A percentile compares a stretch with the other conserved stretches of the same genome.
These are phyloP conservation scores for Coemansia sp. DNA, from an alignment of 192 early-diverging fungal genomes.

Conservation along the genomic window DNA sequence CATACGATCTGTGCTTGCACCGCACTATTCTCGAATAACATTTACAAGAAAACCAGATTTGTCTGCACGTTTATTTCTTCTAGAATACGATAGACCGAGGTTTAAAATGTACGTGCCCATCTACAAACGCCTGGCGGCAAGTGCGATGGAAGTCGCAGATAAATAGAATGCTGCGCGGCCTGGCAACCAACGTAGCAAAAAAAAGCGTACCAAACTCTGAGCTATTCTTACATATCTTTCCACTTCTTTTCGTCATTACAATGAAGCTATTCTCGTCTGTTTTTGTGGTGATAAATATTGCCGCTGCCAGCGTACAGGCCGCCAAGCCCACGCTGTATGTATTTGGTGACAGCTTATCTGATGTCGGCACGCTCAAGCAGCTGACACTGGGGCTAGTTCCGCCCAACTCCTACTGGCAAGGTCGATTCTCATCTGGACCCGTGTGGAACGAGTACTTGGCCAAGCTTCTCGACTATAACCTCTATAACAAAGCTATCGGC, in stretches of 20 bases:
- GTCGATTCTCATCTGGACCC: conserved; percentile 34
- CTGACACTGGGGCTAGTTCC: conserved; percentile 32
- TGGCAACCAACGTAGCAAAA: too few relatives aligned
- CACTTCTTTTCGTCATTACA: neutral
- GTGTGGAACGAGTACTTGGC: conserved; percentile 52
- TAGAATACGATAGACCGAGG: neutral
- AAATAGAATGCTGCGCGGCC: conserved; percentile 12
- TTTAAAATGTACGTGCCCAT: neutral
- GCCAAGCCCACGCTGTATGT: conserved; percentile 29
- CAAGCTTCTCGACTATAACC: conserved; percentile 29
- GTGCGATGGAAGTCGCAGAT: neutral
- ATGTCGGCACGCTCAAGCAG: conserved; percentile 33
- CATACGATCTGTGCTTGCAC: neutral
- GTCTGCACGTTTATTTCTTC: neutral
- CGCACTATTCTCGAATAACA: neutral
- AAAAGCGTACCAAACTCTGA: neutral
- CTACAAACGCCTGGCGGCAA: neutral
- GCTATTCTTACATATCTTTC: neutral
- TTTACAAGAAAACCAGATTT: neutral
- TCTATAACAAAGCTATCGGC: conserved; percentile 38
- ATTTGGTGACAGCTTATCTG: conserved; percentile 42
- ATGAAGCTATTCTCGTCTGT: neutral
- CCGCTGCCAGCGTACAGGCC: conserved; percentile 10
- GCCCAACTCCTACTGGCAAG: conserved; percentile 40
- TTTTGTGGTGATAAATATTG: neutral